Evolutionary conservation across 148 eudicot genomes (phyloP).

Genomic region (Hydrangea macrophylla): DNA sequence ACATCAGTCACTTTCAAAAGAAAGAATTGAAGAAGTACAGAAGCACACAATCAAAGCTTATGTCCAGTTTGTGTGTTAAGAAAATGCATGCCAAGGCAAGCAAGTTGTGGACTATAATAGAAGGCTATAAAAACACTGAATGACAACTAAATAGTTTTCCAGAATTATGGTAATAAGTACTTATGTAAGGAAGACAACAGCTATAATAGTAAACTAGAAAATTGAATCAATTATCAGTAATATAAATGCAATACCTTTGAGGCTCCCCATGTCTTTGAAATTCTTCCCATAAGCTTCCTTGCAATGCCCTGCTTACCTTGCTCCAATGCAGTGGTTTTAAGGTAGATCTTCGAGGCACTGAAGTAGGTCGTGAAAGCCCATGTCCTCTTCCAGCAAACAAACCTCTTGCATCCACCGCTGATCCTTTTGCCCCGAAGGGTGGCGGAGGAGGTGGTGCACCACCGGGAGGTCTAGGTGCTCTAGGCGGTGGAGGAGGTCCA

Average conservation of each 20-base stretch:
- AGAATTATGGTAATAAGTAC: not conserved
- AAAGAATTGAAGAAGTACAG: not conserved
- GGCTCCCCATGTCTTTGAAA: slow-evolving; percentile 71
- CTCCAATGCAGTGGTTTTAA: slow-evolving; percentile 93
- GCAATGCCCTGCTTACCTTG: slow-evolving; percentile 88
- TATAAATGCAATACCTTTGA: slow-evolving; percentile 63
- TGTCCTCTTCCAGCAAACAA: slow-evolving; percentile 59
- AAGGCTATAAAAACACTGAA: slow-evolving; percentile 2
- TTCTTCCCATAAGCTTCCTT: slow-evolving; percentile 99
- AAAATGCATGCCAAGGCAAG: not conserved
- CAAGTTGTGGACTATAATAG: not conserved
- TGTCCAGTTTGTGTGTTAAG: not conserved
- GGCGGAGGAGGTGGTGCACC: slow-evolving; percentile 82
- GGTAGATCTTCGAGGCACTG: slow-evolving; percentile 56
- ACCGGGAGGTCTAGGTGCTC: slow-evolving; percentile 66
- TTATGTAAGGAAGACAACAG: not conserved
- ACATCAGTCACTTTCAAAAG: slow-evolving; percentile 27
- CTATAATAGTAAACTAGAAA: not conserved
- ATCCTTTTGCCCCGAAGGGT: slow-evolving; percentile 13
- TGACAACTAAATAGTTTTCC: not conserved
- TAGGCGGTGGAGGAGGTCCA: slow-evolving; percentile 49
- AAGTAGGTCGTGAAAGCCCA: slow-evolving; percentile 57
- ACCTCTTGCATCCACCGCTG: not conserved
- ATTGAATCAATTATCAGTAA: slow-evolving; percentile 14
- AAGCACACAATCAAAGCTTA: not conserved